Conservation (phyloP, 352 stramenopile species). For the Lagenidium sp. region DNA sequence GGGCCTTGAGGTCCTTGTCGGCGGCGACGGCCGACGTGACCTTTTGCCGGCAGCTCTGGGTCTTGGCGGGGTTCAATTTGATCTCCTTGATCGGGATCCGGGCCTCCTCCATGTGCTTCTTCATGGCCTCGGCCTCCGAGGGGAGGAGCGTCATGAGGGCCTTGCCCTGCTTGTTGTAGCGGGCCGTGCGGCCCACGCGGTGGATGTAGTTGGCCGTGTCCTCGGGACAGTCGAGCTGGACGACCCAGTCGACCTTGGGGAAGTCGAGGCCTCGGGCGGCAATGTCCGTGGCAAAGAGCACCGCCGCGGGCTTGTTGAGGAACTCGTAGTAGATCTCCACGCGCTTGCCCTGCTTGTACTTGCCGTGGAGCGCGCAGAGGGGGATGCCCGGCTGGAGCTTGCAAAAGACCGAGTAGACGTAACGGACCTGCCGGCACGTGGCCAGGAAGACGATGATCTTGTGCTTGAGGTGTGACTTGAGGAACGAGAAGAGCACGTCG, state of each 20-base stretch:
- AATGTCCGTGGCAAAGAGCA: slow-evolving; percentile 99
- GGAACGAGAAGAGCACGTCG: slow-evolving; percentile 97
- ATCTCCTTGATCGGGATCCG: slow-evolving; percentile 96
- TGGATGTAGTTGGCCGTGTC: slow-evolving; percentile 99
- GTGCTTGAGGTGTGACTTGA: slow-evolving; percentile 97
- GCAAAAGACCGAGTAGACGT: slow-evolving; percentile 94
- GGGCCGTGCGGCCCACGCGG: slow-evolving; percentile 92
- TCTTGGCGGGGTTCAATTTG: slow-evolving; percentile 96
- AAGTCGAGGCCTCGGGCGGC: slow-evolving; percentile 98
- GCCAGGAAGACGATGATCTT: slow-evolving; percentile 99
- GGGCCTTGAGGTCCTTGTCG: slow-evolving; percentile 90
- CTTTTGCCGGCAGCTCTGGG: slow-evolving; percentile 88
- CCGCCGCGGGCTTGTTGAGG: slow-evolving; percentile 85
- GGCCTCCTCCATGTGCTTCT: slow-evolving; percentile 73
- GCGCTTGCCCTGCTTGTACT: slow-evolving; percentile 97
- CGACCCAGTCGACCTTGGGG: slow-evolving; percentile 98
- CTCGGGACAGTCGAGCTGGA: slow-evolving; percentile 96
- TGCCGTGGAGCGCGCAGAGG: slow-evolving; percentile 96
- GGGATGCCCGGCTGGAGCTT: slow-evolving; percentile 96
- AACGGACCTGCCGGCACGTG: slow-evolving; percentile 95
- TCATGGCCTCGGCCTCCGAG: slow-evolving; percentile 87
- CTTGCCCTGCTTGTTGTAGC: slow-evolving; percentile 93
- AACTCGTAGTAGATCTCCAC: slow-evolving; percentile 99
- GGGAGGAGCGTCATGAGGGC: slow-evolving; percentile 90
- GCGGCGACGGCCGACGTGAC: slow-evolving; percentile 89